phyloP scores from a whole-genome alignment of 164 flowering plant genomes.

The Vitis rupestris region DNA sequence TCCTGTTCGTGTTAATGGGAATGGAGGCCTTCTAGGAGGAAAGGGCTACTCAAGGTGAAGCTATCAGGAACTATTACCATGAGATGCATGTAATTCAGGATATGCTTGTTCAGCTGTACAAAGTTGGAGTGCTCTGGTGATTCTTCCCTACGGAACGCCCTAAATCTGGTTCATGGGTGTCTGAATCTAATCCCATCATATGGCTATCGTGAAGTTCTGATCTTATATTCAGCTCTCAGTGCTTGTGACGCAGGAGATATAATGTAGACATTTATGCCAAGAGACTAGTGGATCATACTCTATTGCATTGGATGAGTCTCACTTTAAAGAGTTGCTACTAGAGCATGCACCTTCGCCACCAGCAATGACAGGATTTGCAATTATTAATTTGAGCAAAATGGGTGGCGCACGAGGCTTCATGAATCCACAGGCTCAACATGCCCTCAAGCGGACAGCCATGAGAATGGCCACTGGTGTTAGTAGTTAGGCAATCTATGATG shows the following conservation, averaged over 20 bases:
- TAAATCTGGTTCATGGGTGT: conserved; percentile 76
- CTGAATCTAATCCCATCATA: conserved; percentile 85
- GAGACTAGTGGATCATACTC: conserved; percentile 90
- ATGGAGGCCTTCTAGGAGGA: conserved; percentile 99
- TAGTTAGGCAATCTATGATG: no score
- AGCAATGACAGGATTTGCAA: conserved; percentile 92
- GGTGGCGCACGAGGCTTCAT: conserved; percentile 24
- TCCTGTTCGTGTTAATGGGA: conserved; percentile 81
- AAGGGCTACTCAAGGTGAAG: conserved; percentile 99
- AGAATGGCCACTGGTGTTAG: no score
- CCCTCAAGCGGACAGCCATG: conserved; percentile 15
- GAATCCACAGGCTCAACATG: no score
- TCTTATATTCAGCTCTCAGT: conserved; percentile 88
- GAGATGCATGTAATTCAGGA: conserved; percentile 99
- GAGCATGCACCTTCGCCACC: conserved; percentile 99
- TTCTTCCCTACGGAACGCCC: conserved; percentile 83
- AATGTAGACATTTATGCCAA: conserved; percentile 88
- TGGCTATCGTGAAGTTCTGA: conserved; percentile 89
- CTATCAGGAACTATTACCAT: conserved; percentile 95
- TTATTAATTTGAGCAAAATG: conserved; percentile 87
- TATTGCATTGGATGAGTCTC: conserved; percentile 87
- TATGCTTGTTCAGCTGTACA: conserved; percentile 97
- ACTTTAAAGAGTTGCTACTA: conserved; percentile 74
- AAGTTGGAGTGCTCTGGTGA: conserved; percentile 90
- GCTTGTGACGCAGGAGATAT: conserved; percentile 95